A percentile compares a stretch with the other conserved stretches of the same genome.
Evolutionary conservation across 495 filamentous ascomycete genomes (phyloP).

Genomic region (Podospora bellae-mahoneyi): DNA sequence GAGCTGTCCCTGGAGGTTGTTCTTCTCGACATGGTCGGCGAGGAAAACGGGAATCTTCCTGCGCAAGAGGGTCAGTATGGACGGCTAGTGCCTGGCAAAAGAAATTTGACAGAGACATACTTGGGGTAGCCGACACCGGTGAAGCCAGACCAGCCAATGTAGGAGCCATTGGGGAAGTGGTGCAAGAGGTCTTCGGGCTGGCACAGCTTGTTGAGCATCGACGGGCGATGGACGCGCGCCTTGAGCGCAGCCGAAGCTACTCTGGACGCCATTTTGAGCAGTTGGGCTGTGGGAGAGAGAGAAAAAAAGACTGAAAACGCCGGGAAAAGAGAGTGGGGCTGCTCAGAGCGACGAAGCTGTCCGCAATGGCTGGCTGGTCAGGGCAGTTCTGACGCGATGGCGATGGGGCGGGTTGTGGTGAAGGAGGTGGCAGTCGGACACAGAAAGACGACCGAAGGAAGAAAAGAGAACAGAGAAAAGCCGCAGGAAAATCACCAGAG

Average conservation of each 20-base stretch:
- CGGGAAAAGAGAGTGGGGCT: not conserved
- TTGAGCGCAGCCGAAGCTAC: slow-evolving; percentile 70
- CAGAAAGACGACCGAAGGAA: not conserved
- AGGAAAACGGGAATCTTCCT: slow-evolving; percentile 82
- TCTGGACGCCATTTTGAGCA: slow-evolving; percentile 38
- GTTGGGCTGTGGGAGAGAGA: not conserved
- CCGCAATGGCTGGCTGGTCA: not conserved
- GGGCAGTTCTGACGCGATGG: not conserved
- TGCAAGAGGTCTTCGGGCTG: slow-evolving; percentile 75
- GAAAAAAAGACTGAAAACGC: not conserved
- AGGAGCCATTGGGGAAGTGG: slow-evolving; percentile 76
- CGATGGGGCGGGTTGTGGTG: not conserved
- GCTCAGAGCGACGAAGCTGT: slow-evolving; percentile 7
- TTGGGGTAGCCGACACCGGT: slow-evolving; percentile 91
- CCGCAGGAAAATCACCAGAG: not conserved
- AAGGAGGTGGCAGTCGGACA: not conserved
- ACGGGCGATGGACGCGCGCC: slow-evolving; percentile 69
- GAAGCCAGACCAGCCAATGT: slow-evolving; percentile 88
- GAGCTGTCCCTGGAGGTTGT: slow-evolving; percentile 76
- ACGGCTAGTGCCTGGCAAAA: not conserved
- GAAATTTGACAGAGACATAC: slow-evolving; percentile 43
- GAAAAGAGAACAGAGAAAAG: not conserved
- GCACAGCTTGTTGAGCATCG: slow-evolving; percentile 74
- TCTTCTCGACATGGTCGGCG: slow-evolving; percentile 87
- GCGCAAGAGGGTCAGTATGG: slow-evolving; percentile 14